These are phyloP conservation scores for Urostyla sp. DNA, from an alignment of 73 alveolate species.

Conservation along the genomic window DNA sequence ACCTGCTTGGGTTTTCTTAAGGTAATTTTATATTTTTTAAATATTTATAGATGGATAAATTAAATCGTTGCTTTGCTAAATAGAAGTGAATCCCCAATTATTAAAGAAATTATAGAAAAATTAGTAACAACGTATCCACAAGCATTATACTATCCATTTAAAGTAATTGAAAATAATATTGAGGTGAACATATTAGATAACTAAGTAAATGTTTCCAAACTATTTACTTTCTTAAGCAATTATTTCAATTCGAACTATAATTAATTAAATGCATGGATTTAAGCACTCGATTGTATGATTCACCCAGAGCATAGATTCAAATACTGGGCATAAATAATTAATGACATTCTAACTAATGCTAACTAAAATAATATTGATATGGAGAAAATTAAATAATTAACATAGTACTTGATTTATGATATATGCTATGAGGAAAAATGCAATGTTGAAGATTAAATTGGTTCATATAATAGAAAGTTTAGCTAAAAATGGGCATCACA, in stretches of 20 bases:
- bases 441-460: slow-evolving; percentile 76
- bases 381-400: slow-evolving; percentile 69
- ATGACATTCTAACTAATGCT: slow-evolving; percentile 76
- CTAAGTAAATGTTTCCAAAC: slow-evolving; percentile 53
- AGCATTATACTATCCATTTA: slow-evolving; percentile 88
- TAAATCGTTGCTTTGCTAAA: slow-evolving; percentile 84
- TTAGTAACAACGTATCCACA: slow-evolving; percentile 81
- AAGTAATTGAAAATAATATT: slow-evolving; percentile 60
- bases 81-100: slow-evolving; percentile 75
- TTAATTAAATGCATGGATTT: slow-evolving; percentile 83
- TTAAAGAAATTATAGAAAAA: slow-evolving; percentile 74
- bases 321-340: slow-evolving; percentile 83
- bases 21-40: slow-evolving; percentile 68
- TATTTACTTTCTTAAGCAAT: slow-evolving; percentile 74
- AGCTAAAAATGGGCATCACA: slow-evolving; percentile 70
- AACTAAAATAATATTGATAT: slow-evolving; percentile 54
- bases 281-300: slow-evolving; percentile 90
- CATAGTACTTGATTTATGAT: slow-evolving; percentile 71
- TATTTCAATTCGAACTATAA: slow-evolving; percentile 61
- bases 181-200: slow-evolving; percentile 29
- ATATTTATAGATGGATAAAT: slow-evolving; percentile 85
- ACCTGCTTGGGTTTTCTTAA: slow-evolving; percentile 85
- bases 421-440: slow-evolving; percentile 63
- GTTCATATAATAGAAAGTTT: slow-evolving; percentile 88
- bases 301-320: slow-evolving; percentile 97